Base-by-base conservation (phyloP, 352 stramenopile species). In the Phytopythium oedochilum region DNA sequence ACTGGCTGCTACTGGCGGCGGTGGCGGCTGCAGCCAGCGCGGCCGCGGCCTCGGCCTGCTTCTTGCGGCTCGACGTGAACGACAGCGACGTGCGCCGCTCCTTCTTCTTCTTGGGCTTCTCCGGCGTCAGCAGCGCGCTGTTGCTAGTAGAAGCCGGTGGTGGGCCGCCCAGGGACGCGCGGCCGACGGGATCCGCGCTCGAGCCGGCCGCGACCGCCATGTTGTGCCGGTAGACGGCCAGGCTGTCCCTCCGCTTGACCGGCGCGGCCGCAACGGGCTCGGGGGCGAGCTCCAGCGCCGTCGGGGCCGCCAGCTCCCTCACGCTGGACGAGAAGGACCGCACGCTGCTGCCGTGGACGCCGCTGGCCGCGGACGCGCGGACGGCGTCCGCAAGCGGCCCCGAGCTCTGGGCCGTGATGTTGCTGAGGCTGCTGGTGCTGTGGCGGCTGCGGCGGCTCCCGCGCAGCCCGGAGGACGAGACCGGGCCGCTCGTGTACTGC, bases 41-140 rank as follows among this genome's bases (percentile, higher is more conserved):
- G 7, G 29, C 35, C 18, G 63, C 48, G 14, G 38, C 32, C 17
- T 59, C 54, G 29, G 70, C 47, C 39, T 56, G 38, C 31, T 74
- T 59, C 23, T 65, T 69, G 26, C 63, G 70, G 29, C 45, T 52
- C n/a, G 69, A 74, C 17, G 63, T 75, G 50, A 81, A 84, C n/a
- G 61, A 68, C 23, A 81, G 53, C 26, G 68, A 74, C 59, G 70
- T 74, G 22, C 68, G 60, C 5, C 73, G 70, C 20, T 75, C 61
- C 55, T 81, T 76, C 49, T 80, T 71, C 14, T 48, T 70, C 43
- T 60, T 64, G 12, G 28, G 35, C 32, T 61, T 63, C 39, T 60
- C 57, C 2, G 68, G 64, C 2, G 68, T 68, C 5, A 54, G 59
- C 2, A 75, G 32, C 5, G 32, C 32, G 32, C 5, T 34, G 2